These are phyloP conservation scores for Colletotrichum acutatum DNA, from an alignment of 2,329 filamentous ascomycete genomes.

Conservation along the genomic window DNA sequence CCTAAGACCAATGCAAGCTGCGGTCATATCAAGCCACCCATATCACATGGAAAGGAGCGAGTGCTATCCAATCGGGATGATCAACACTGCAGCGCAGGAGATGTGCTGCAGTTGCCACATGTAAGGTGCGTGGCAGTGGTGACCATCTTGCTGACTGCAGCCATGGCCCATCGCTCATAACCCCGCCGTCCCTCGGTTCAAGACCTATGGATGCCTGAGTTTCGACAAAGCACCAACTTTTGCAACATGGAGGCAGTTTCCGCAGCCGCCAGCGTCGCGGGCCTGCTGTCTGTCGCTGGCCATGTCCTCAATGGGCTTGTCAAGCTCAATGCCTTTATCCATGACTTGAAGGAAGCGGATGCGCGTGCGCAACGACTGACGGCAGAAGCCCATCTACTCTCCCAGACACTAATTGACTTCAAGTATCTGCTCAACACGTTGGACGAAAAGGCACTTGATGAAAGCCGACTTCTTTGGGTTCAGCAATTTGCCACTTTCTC, in stretches of 20 bases:
- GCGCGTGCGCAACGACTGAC: not conserved
- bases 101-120: not conserved
- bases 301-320: not conserved
- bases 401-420: not conserved
- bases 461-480: fast-evolving
- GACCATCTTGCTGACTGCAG: not conserved
- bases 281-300: not conserved
- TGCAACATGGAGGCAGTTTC: not conserved
- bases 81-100: not conserved
- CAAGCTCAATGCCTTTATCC: not conserved
- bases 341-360: not conserved
- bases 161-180: not conserved
- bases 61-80: fast-evolving
- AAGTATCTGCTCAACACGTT: not conserved
- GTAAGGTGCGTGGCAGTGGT: not conserved
- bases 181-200: not conserved
- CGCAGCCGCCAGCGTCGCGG: not conserved
- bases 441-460: not conserved
- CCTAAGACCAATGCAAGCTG: not conserved
- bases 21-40: not conserved
- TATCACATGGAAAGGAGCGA: not conserved
- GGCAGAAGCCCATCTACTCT: fast-evolving
- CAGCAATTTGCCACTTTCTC: not conserved
- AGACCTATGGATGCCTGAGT: not conserved
- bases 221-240: not conserved